Evolutionary conservation across 75 land plant species (phyloP).

Genomic region (Pseudotsuga menziesii): DNA sequence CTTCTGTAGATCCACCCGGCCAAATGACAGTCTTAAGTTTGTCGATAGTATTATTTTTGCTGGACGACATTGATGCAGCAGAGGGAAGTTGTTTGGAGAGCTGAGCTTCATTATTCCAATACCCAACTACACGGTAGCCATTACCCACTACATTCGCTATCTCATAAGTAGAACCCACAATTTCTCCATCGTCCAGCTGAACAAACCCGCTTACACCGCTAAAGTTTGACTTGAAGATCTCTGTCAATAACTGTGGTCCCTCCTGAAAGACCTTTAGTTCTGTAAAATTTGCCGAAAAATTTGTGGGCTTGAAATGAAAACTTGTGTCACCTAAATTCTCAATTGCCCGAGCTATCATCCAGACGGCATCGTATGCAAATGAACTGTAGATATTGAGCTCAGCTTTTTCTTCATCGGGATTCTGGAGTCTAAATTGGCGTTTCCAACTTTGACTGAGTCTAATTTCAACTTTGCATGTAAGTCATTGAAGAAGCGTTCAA

Average conservation of each 20-base stretch:
- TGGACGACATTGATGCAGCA: not conserved
- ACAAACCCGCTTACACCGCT: conserved; percentile 9
- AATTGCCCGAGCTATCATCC: conserved; percentile 20
- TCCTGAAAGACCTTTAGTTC: conserved; percentile 3
- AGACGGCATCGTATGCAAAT: conserved; percentile 49
- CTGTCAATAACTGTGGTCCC: conserved; percentile 14
- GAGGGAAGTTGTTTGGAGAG: not conserved
- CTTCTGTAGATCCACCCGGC: conserved; percentile 26
- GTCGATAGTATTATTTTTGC: not conserved
- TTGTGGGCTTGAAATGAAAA: not conserved
- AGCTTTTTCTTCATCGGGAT: not conserved
- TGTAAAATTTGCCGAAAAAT: not conserved
- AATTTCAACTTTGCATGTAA: conserved; percentile 1
- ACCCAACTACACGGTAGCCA: conserved; percentile 2
- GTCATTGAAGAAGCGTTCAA: too few relatives aligned
- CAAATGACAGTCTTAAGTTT: conserved; percentile 18
- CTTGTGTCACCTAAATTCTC: not conserved
- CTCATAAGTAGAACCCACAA: not conserved
- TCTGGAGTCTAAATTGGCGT: conserved; percentile 7
- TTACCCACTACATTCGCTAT: conserved; percentile 11
- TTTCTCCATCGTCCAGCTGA: conserved; percentile 5
- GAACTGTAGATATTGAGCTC: conserved; percentile 18
- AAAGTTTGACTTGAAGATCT: conserved; percentile 1
- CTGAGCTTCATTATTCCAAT: conserved; percentile 8
- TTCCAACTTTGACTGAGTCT: conserved; percentile 30